These are phyloP conservation scores for Eragrostis tef DNA, from an alignment of 202 grass and related monocot species.

Conservation along the genomic window DNA sequence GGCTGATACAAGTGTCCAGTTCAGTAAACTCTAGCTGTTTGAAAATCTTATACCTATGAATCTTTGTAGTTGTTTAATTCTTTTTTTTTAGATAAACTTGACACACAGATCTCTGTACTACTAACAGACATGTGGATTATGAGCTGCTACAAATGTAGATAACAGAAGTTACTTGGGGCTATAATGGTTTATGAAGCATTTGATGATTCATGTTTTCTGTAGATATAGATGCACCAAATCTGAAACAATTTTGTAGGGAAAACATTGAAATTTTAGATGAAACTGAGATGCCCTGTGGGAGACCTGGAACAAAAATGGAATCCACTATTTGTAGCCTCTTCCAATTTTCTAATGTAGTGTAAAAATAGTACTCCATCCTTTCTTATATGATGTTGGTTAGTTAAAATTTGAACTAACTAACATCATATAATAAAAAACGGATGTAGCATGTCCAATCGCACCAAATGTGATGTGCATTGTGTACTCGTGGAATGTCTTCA, in stretches of 20 bases:
- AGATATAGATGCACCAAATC: background rate
- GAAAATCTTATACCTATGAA: background rate
- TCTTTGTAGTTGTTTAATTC: background rate
- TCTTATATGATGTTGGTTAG: too few species aligned
- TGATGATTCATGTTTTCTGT: background rate
- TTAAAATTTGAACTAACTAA: too few species aligned
- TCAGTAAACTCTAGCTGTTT: background rate
- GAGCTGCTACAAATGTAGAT: background rate
- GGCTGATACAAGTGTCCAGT: background rate
- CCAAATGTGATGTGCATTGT: constrained; percentile 12
- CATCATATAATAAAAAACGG: too few species aligned
- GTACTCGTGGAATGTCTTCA: constrained; percentile 12
- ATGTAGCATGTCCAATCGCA: constrained; percentile 6
- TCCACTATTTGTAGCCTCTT: background rate
- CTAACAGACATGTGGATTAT: background rate
- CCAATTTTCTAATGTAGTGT: background rate
- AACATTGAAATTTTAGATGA: background rate
- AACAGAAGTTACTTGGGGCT: background rate
- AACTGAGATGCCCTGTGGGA: background rate
- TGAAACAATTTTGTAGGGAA: background rate
- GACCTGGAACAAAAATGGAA: background rate
- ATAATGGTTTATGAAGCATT: constrained; percentile 9
- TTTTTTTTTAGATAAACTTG: background rate
- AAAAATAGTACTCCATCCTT: constrained; percentile 37
- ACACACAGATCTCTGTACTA: background rate